phyloP scores from a whole-genome alignment of 2,329 filamentous ascomycete species.

The Chaetomium globosum region DNA sequence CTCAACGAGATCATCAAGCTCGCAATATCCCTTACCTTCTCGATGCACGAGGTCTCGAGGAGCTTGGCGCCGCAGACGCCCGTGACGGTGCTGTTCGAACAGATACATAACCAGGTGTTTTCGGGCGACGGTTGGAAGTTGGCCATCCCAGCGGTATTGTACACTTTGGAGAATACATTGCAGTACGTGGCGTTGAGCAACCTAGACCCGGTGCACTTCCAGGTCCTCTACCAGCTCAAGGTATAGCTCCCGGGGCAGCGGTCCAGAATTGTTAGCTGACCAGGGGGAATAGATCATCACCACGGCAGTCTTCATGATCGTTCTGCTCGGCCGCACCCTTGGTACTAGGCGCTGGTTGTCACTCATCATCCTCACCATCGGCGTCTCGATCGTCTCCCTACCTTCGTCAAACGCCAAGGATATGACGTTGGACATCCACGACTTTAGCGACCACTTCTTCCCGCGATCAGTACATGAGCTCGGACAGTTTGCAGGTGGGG shows the following conservation, averaged over 20 bases:
- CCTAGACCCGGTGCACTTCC: conserved; percentile 87
- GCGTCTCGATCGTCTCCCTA: conserved; percentile 83
- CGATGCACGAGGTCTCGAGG: conserved; percentile 82
- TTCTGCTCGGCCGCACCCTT: conserved; percentile 71
- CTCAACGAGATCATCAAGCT: conserved; percentile 92
- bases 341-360: conserved; percentile 77
- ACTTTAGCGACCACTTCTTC: conserved; percentile 69
- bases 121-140: conserved; percentile 93
- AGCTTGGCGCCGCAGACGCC: conserved; percentile 77
- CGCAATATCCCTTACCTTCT: conserved; percentile 79
- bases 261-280: conserved; percentile 20
- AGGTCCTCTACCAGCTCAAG: conserved; percentile 91
- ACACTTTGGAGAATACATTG: conserved; percentile 89
- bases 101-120: conserved; percentile 80
- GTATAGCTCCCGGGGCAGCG: conserved; percentile 41
- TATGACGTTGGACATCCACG: conserved; percentile 62
- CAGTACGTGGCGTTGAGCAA: conserved; percentile 93
- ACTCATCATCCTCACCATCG: conserved; percentile 75
- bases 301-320: conserved; percentile 82
- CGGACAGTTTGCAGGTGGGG: conserved; percentile 62
- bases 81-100: conserved; percentile 75
- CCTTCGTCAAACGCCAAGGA: conserved; percentile 62
- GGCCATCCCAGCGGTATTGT: conserved; percentile 82
- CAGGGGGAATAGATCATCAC: conserved; percentile 67
- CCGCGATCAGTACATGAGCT: conserved; percentile 78